Evolutionary conservation across 768 basidiomycete genomes (phyloP).

Genomic region (Roridomyces roridus): DNA sequence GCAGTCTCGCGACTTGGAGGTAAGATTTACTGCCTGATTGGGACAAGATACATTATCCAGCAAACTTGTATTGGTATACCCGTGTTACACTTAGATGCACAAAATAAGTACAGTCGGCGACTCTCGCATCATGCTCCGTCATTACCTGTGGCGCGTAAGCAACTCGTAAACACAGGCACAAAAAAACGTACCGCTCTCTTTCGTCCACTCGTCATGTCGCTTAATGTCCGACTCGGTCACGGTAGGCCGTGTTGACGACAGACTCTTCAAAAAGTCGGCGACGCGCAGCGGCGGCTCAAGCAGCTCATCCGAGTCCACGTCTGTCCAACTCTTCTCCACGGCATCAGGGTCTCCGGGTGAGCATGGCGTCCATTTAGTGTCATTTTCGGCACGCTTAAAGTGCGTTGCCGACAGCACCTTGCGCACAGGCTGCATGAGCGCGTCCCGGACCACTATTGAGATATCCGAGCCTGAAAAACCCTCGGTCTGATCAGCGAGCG

Average conservation of each 20-base stretch:
- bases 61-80: slow-evolving; percentile 6
- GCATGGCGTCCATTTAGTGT: slow-evolving; percentile 88
- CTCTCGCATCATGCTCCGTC: slow-evolving; percentile 34
- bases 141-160: slow-evolving; percentile 29
- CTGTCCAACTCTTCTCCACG: slow-evolving; percentile 88
- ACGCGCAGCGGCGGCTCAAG: slow-evolving; percentile 85
- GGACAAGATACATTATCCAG: neutral
- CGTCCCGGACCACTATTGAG: slow-evolving; percentile 91
- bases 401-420: slow-evolving; percentile 96
- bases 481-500: slow-evolving; percentile 85
- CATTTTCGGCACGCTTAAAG: slow-evolving; percentile 69
- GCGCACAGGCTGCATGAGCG: slow-evolving; percentile 97
- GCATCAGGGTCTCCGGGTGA: slow-evolving; percentile 91
- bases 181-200: slow-evolving; percentile 69
- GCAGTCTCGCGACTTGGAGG: too few species aligned
- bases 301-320: slow-evolving; percentile 86
- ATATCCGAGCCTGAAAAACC: slow-evolving; percentile 97
- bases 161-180: neutral
- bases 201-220: slow-evolving; percentile 84
- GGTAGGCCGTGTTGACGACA: slow-evolving; percentile 83
- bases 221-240: slow-evolving; percentile 89
- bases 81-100: slow-evolving; percentile 24
- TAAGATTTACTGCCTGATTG: too few species aligned
- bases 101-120: slow-evolving; percentile 8
- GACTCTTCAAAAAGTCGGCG: slow-evolving; percentile 81